Conservation (phyloP, 116 monocot genomes). For the Trichopus zeylanicus region DNA sequence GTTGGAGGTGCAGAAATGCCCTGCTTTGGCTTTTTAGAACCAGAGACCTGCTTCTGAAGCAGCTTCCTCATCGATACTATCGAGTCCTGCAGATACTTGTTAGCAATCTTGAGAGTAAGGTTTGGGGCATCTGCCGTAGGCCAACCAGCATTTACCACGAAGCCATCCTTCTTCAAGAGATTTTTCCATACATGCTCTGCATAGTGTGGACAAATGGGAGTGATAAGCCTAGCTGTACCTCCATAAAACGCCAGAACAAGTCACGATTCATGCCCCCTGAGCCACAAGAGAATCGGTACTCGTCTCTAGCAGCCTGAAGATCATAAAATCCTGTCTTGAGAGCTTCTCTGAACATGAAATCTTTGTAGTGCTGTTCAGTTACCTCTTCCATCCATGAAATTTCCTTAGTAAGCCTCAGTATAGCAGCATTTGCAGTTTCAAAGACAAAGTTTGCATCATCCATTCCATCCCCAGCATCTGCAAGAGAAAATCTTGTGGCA, state of each 20-base stretch:
- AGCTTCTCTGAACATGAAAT: conserved; percentile 83
- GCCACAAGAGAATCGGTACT: conserved; percentile 86
- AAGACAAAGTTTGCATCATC: conserved; percentile 93
- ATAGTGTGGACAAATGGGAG: conserved; percentile 90
- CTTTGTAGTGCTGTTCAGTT: conserved; percentile 48
- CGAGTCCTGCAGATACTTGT: conserved; percentile 82
- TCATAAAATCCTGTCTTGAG: conserved; percentile 89
- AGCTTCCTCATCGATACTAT: conserved; percentile 73
- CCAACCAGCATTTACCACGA: conserved; percentile 75
- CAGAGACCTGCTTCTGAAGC: conserved; percentile 66
- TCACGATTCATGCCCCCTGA: conserved; percentile 70
- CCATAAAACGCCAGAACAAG: conserved; percentile 71
- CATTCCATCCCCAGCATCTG: conserved; percentile 94
- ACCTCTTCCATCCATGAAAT: conserved; percentile 90
- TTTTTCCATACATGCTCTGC: conserved; percentile 83
- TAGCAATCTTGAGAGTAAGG: conserved; percentile 62
- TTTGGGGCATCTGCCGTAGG: conserved; percentile 47
- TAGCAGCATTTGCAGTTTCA: conserved; percentile 92
- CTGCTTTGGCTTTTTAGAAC: conserved; percentile 72
- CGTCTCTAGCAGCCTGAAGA: conserved; percentile 84
- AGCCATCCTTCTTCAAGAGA: conserved; percentile 53
- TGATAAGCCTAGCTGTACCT: conserved; percentile 69
- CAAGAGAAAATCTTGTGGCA: conserved; percentile 85
- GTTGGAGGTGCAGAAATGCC: conserved; percentile 17
- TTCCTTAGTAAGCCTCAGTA: conserved; percentile 89